Base-by-base conservation (phyloP, 116 monocot genomes). In the Trichopus zeylanicus region DNA sequence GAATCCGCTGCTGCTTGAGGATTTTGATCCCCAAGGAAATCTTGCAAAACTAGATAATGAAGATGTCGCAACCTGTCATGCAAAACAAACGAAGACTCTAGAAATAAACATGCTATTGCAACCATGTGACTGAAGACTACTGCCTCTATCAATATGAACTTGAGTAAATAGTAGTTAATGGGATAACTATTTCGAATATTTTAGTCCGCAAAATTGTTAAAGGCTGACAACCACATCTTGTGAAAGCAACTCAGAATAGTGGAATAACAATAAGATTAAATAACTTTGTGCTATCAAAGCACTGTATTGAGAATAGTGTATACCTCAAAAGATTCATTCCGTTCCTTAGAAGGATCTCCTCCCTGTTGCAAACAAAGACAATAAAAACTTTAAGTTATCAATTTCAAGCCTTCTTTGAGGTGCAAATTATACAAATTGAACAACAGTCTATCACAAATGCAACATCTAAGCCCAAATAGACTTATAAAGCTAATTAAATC, bases 21-120 rank as follows among this genome's bases (percentile, higher is more conserved):
- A 46, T 58, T 51, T 74, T 26, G 78, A 82, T 39, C 90, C 90
- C 90, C 90, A 90, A 56, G 81, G 85, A 76, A 81, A 53, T 53
- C 90, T 75, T 46, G 90, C 79, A 64, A 90, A 66, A 72, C 79
- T 85, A 79, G 90, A 90, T 31, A 90, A 28, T 18, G 85, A 81
- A 60, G 90, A 82, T 60, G 90, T 90, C 53, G 76, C 62, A 34
- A 77, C 73, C 90, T 90, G 68, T 63, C 31, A 53, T 6, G 29
- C 26, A 47, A 58, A 28, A 16, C 18, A n/a, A 26, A 25, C 16
- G 5, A 24, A 47, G 12, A 6, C 29, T 49, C 49, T 49, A 13
- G 10, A 48, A 67, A 16, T 42, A n/a, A n/a, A n/a, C n/a, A n/a
- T n/a, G n/a, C n/a, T n/a, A n/a, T n/a, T n/a, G n/a, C n/a, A n/a